Percentiles rank a stretch among this genome's conserved stretches.
Evolutionary conservation across 495 filamentous ascomycete species (phyloP).

Genomic region (Penicillium samsonianum): DNA sequence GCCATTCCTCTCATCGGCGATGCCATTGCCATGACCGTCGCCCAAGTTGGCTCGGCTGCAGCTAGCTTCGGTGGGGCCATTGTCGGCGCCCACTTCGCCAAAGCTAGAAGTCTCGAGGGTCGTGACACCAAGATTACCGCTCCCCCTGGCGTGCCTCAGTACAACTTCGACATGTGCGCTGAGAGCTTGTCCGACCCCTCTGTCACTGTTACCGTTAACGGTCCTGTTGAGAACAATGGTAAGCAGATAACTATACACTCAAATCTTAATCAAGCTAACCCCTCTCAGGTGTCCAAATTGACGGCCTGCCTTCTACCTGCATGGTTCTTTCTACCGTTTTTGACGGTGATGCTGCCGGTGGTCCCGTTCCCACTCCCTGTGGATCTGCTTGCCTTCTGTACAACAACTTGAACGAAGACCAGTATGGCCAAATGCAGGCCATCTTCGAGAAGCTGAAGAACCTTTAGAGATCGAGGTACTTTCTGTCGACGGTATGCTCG

Average conservation of each 20-base stretch:
- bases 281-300: background rate
- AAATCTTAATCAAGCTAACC: background rate
- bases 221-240: background rate
- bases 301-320: conserved; percentile 1
- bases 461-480: background rate
- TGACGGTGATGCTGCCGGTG: background rate
- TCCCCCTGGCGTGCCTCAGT: conserved; percentile 2
- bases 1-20: conserved; percentile 3
- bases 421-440: conserved; percentile 5
- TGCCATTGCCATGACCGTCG: conserved; percentile 4
- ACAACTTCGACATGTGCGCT: conserved; percentile 7
- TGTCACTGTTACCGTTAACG: conserved; percentile 1
- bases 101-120: background rate
- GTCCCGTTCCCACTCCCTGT: conserved; percentile 1
- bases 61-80: conserved; percentile 3
- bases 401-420: background rate
- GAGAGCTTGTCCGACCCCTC: background rate
- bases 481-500: background rate
- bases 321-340: conserved; percentile 2
- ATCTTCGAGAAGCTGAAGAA: background rate
- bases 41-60: conserved; percentile 4
- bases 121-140: background rate
- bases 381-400: conserved; percentile 6
- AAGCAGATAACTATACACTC: background rate
- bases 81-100: background rate